Conservation (phyloP, 768 basidiomycete species). For the Hygrophoropsis aurantiaca region DNA sequence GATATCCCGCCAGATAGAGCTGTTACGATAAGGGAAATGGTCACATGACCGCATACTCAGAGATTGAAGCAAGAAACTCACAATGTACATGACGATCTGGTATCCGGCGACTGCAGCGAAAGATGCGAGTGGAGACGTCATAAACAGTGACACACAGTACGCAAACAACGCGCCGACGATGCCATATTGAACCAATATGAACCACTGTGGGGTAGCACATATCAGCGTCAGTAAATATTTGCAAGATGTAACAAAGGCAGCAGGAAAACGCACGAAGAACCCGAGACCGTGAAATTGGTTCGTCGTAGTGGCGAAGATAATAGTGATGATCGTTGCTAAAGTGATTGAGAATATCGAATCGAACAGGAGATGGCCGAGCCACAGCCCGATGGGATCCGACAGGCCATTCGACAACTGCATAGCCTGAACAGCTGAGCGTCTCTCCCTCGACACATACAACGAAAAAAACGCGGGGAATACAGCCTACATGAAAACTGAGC, state of each 20-base stretch:
- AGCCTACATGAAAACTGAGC: slow-evolving; percentile 37
- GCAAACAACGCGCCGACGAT: slow-evolving; percentile 67
- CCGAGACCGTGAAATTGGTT: slow-evolving; percentile 71
- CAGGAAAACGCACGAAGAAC: slow-evolving; percentile 46
- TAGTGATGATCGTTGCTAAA: slow-evolving; percentile 61
- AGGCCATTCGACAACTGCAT: slow-evolving; percentile 83
- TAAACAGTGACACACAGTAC: slow-evolving; percentile 61
- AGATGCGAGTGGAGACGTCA: slow-evolving; percentile 66
- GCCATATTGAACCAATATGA: slow-evolving; percentile 69
- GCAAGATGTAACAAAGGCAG: neutral
- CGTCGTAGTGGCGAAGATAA: slow-evolving; percentile 56
- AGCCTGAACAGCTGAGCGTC: slow-evolving; percentile 67
- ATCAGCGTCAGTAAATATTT: slow-evolving; percentile 1
- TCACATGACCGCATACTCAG: neutral
- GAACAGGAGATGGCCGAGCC: slow-evolving; percentile 79
- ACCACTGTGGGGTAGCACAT: slow-evolving; percentile 57
- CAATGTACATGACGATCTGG: slow-evolving; percentile 70
- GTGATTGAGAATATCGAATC: slow-evolving; percentile 61
- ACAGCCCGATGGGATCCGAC: slow-evolving; percentile 65
- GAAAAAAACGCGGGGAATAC: slow-evolving; percentile 83
- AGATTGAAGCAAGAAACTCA: slow-evolving; percentile 34
- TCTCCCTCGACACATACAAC: slow-evolving; percentile 73
- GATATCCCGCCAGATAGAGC: slow-evolving; percentile 67
- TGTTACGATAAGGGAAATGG: slow-evolving; percentile 29
- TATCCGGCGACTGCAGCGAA: slow-evolving; percentile 74